These are phyloP conservation scores for Ogataea hybrid DNA, from an alignment of 1,139 yeast species.

Conservation along the genomic window DNA sequence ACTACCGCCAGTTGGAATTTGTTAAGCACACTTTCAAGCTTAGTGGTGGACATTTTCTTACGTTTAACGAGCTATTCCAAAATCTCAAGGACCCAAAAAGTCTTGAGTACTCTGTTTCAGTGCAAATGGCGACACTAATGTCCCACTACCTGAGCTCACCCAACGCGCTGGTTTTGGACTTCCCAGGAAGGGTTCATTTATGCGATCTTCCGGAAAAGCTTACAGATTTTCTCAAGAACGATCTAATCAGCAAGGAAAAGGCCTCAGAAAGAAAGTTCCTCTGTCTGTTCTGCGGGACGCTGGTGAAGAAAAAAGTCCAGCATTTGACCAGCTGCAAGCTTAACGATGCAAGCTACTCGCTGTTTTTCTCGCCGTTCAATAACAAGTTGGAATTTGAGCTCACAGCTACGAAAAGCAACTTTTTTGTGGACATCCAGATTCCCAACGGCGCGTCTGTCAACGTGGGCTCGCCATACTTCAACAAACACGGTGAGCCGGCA, in stretches of 20 bases:
- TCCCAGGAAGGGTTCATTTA: conserved; percentile 24
- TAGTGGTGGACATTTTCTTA: conserved; percentile 7
- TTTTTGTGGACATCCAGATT: conserved; percentile 15
- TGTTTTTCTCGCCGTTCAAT: conserved; percentile 28
- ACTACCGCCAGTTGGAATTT: conserved; percentile 19
- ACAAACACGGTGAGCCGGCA: conserved; percentile 72
- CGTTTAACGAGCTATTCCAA: conserved; percentile 6
- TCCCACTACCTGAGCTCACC: conserved; percentile 3
- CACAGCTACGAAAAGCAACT: conserved; percentile 13
- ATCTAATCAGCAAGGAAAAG: conserved; percentile 11
- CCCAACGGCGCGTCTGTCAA: conserved; percentile 16
- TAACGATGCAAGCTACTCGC: conserved; percentile 18
- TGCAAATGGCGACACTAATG: conserved; percentile 12
- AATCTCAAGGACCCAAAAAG: conserved; percentile 12
- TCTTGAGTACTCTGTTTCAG: conserved; percentile 21
- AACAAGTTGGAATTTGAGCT: conserved; percentile 20
- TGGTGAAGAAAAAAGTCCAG: conserved; percentile 11
- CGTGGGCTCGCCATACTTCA: conserved; percentile 56
- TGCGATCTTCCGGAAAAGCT: conserved; percentile 25
- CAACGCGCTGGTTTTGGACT: conserved; percentile 15
- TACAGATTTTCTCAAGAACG: conserved; percentile 22
- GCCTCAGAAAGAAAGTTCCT: conserved; percentile 16
- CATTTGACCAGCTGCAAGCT: conserved; percentile 23
- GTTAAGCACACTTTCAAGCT: conserved; percentile 22
- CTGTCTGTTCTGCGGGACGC: conserved; percentile 28